Base-by-base conservation (phyloP, 805 yeast species). In the Nakazawaea ernobii region DNA sequence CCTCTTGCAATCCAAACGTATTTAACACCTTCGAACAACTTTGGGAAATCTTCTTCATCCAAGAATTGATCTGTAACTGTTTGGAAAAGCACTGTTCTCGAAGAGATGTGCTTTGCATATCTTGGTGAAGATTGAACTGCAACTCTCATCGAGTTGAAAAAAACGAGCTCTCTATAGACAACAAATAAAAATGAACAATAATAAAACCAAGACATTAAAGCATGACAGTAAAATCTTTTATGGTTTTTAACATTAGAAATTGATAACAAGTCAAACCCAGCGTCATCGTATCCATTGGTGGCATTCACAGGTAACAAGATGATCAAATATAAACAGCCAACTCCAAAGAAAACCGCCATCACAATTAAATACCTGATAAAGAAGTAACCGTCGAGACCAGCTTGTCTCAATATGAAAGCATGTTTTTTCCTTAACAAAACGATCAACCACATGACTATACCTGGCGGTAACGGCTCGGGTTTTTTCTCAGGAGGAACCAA, bases 331-430 rank as follows among this genome's bases (percentile, higher is more conserved):
- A 80, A 55, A 46, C 79, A 63, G 4, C 87, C 86, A 39, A 80
- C 67, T 1, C 80, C 71, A 49, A 82, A 78, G 36, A 80, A 60
- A 6, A 69, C 51, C 10, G 77, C 68, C 52, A 88, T 68, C 33
- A 85, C 58, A 43, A 77, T 73, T 28, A 94, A 63, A 60, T 86
- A 94, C 54, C 99, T 74, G 52, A 90, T 67, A 63, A 91, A 92
- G 60, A 94, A 83, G 68, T 87, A 92, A 5, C 97, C 97, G 61
- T 92, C 98, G n/a, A 92, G 62, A 14, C 97, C 98, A 17, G 94
- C 84, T 58, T 92, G 95, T 54, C 84, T 82, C 50, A 92, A 79
- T 47, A 91, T 73, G 59, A 86, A 86, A 42, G 84, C 69, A 48
- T 86, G 90, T 1, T 88, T 79, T 59, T 86, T 82, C 42, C 74